A percentile compares a stretch with the other conserved stretches of the same genome.
phyloP scores from a whole-genome alignment of 2,329 filamentous ascomycete genomes.

The Fusarium solani-melongenae region DNA sequence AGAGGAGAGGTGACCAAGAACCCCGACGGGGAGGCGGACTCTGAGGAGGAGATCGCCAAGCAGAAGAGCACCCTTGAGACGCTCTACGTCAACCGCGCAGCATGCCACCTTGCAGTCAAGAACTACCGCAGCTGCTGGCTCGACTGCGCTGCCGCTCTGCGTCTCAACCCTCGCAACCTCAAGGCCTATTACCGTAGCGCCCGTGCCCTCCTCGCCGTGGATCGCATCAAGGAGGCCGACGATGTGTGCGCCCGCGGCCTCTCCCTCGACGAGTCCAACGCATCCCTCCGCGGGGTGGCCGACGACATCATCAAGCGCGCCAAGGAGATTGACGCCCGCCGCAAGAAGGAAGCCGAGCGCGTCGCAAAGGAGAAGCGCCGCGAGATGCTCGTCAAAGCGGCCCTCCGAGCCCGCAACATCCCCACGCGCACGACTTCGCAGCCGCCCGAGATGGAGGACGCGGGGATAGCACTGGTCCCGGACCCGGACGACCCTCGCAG shows the following conservation, averaged over 20 bases:
- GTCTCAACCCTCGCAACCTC: conserved; percentile 81
- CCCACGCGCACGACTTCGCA: conserved; percentile 72
- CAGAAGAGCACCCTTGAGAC: conserved; percentile 77
- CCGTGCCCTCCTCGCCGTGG: conserved; percentile 80
- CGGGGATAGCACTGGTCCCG: conserved; percentile 74
- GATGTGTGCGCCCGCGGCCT: conserved; percentile 83
- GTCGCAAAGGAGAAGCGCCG: conserved; percentile 66
- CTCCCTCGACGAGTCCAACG: conserved; percentile 76
- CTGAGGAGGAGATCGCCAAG: conserved; percentile 67
- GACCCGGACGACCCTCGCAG: conserved; percentile 80
- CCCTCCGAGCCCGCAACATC: conserved; percentile 77
- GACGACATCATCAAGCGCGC: conserved; percentile 72
- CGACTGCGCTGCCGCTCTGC: conserved; percentile 84
- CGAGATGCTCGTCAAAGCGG: conserved; percentile 70
- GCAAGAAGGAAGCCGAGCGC: conserved; percentile 66
- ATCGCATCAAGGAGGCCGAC: conserved; percentile 81
- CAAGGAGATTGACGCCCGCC: conserved; percentile 64
- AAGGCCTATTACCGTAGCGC: conserved; percentile 93
- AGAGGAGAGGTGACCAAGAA: conserved; percentile 49
- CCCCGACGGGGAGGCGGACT: conserved; percentile 46
- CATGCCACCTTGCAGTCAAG: conserved; percentile 87
- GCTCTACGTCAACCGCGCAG: conserved; percentile 86
- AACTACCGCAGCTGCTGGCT: conserved; percentile 90
- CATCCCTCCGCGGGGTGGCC: conserved; percentile 70
- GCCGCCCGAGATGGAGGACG: conserved; percentile 90